A percentile compares a stretch with the other conserved stretches of the same genome.
These are phyloP conservation scores for Anisogramma anomala DNA, from an alignment of 2,329 filamentous ascomycete species.

Conservation along the genomic window DNA sequence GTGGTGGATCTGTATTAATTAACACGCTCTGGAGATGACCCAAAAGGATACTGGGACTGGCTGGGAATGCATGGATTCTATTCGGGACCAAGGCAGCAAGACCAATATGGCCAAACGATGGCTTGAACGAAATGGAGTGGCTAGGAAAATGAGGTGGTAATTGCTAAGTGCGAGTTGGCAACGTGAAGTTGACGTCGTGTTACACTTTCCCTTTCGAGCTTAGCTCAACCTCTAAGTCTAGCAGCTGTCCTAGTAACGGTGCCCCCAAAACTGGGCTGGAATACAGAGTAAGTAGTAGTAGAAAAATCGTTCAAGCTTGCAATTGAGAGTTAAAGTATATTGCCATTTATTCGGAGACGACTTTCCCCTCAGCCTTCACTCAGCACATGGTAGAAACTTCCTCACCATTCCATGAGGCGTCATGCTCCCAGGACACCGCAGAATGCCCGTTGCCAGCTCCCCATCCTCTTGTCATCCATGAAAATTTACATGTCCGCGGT, in stretches of 20 bases:
- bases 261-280: too few species aligned
- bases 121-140: constrained; percentile 6
- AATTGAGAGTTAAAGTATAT: too few species aligned
- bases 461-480: too few species aligned
- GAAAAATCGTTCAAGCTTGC: too few species aligned
- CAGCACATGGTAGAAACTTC: not conserved
- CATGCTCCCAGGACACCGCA: too few species aligned
- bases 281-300: too few species aligned
- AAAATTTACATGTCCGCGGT: too few species aligned
- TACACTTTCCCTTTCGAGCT: constrained; percentile 3
- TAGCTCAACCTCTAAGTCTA: not conserved
- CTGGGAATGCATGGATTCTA: not conserved
- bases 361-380: not conserved
- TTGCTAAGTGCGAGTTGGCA: not conserved
- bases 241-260: not conserved
- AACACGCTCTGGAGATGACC: constrained; percentile 3
- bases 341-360: too few species aligned
- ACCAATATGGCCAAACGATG: constrained; percentile 1
- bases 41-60: constrained; percentile 4
- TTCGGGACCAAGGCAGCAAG: not conserved
- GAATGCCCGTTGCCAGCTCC: not conserved
- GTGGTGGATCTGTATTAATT: constrained; percentile 9
- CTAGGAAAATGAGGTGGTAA: constrained; percentile 2
- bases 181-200: not conserved
- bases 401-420: not conserved